Evolutionary conservation across 768 basidiomycete genomes (phyloP).

Genomic region (Suillus placidus): DNA sequence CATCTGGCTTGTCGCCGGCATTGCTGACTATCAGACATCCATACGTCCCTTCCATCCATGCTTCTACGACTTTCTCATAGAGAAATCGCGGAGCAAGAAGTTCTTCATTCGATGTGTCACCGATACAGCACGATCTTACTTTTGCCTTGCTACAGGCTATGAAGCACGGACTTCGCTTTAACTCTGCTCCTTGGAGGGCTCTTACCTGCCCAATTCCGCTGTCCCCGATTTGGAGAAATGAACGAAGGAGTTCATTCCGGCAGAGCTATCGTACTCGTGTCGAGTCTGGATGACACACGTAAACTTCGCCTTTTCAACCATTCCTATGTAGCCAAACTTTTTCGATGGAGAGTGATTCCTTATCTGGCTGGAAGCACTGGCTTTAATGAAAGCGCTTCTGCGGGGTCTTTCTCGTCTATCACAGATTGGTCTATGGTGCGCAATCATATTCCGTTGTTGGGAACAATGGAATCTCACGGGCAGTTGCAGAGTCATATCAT

Average conservation of each 20-base stretch:
- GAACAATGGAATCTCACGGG: neutral
- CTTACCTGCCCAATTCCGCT: constrained; percentile 6
- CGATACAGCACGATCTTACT: constrained; percentile 23
- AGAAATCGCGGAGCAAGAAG: constrained; percentile 14
- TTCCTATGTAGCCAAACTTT: neutral
- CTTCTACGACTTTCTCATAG: constrained; percentile 28
- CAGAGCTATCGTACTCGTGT: constrained; percentile 20
- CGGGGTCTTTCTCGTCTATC: neutral
- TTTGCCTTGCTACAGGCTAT: constrained; percentile 14
- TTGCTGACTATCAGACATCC: neutral
- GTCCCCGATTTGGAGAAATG: constrained; percentile 7
- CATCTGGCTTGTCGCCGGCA: constrained; percentile 14
- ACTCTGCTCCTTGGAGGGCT: constrained; percentile 14
- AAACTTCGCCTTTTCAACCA: neutral
- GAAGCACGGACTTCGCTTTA: constrained; percentile 14
- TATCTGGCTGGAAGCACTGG: constrained; percentile 12
- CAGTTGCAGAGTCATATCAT: neutral
- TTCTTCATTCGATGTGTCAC: constrained; percentile 17
- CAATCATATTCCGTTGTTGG: neutral
- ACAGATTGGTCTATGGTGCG: neutral
- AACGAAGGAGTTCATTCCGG: constrained; percentile 26
- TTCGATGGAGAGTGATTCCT: constrained; percentile 11
- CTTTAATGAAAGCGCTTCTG: neutral
- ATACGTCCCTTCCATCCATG: constrained; percentile 27
- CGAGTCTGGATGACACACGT: constrained; percentile 23